Base-by-base conservation (phyloP, 2,329 filamentous ascomycete genomes). In the Trichoderma endophyticum region DNA sequence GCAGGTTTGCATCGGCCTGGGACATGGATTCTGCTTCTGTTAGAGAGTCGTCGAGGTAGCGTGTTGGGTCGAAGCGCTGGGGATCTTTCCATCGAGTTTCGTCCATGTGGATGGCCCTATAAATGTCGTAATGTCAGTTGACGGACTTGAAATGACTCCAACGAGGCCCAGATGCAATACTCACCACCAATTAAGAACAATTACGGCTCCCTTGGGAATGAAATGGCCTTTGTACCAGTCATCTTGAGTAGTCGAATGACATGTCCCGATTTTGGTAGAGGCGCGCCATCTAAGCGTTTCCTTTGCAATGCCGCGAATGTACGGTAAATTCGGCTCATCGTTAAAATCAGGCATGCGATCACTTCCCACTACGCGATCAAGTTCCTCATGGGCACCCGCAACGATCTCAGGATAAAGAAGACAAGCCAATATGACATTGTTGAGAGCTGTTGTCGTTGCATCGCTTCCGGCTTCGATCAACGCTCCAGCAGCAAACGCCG, bases 391-490 rank as follows among this genome's bases (percentile, higher is more conserved):
- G 7, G 83, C 84, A 48, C 76, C 78, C 72, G 76, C 82, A 72
- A 86, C 84, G 0, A 85, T 82, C 0, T 80, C 80, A 1, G 80
- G 79, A 18, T 82, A 79, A 1, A 84, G 74, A 0, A 81, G 74
- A 84, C 88, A 86, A 6, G 86, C 86, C 24, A 84, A 78, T 1
- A 85, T 77, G 73, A 86, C 85, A 5, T 78, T 80, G 34, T 81
- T 77, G 5, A 87, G 70, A 3, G 74, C 75, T 0, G 73, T 76
- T 0, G 74, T 73, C 2, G 75, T 77, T 3, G 76, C 75, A 30
- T 77, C 76, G 15, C 74, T 74, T 1, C 75, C 75, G 3, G 75
- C 75, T 54, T 76, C 76, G 15, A 76, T 68, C 24, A 77, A 54
- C 2, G 73, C 73, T 14, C 75, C 5, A 68, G 75, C 57, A 73